Percentiles rank a stretch among this genome's conserved stretches.
Conservation (phyloP, 2,329 filamentous ascomycete species). For the Verticillium nonalfalfae region DNA sequence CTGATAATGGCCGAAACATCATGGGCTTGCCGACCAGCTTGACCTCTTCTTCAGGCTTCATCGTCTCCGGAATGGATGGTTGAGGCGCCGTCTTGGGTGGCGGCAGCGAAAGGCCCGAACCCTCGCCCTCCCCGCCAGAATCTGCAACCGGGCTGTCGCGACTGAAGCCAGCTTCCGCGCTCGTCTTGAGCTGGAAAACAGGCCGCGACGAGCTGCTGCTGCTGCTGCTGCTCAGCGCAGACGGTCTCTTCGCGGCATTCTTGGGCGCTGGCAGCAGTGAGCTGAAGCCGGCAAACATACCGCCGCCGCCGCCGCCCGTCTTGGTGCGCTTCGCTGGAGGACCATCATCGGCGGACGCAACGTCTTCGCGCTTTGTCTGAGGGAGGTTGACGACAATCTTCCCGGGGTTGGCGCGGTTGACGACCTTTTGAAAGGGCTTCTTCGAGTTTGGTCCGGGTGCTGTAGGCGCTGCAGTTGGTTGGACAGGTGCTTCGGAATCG, state of each 20-base stretch:
- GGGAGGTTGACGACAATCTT: slow-evolving; percentile 81
- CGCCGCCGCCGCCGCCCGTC: slow-evolving; percentile 38
- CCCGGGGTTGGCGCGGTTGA: slow-evolving; percentile 73
- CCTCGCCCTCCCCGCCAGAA: slow-evolving; percentile 6
- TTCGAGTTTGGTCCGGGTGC: slow-evolving; percentile 24
- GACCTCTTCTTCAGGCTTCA: slow-evolving; percentile 56
- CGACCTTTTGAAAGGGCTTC: slow-evolving; percentile 68
- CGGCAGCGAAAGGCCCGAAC: slow-evolving; percentile 25
- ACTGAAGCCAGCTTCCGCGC: slow-evolving; percentile 74
- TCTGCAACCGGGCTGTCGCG: slow-evolving; percentile 36
- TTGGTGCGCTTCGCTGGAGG: slow-evolving; percentile 68
- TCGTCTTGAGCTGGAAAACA: slow-evolving; percentile 68
- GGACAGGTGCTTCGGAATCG: slow-evolving; percentile 33
- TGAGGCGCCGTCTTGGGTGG: slow-evolving; percentile 32
- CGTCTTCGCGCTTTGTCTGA: slow-evolving; percentile 30
- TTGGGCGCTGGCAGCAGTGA: slow-evolving; percentile 84
- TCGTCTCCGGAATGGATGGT: slow-evolving; percentile 46
- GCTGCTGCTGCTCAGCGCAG: slow-evolving; percentile 21
- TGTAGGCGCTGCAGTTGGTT: slow-evolving; percentile 22
- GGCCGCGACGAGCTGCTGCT: slow-evolving; percentile 13
- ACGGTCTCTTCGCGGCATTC: slow-evolving; percentile 31
- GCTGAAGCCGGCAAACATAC: slow-evolving; percentile 75
- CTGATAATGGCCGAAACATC: slow-evolving; percentile 86
- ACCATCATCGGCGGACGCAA: slow-evolving; percentile 31
- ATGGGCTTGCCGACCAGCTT: slow-evolving; percentile 72